A percentile compares a stretch with the other conserved stretches of the same genome.
Evolutionary conservation across 768 basidiomycete genomes (phyloP).

Genomic region (Kwoniella bestiolae): DNA sequence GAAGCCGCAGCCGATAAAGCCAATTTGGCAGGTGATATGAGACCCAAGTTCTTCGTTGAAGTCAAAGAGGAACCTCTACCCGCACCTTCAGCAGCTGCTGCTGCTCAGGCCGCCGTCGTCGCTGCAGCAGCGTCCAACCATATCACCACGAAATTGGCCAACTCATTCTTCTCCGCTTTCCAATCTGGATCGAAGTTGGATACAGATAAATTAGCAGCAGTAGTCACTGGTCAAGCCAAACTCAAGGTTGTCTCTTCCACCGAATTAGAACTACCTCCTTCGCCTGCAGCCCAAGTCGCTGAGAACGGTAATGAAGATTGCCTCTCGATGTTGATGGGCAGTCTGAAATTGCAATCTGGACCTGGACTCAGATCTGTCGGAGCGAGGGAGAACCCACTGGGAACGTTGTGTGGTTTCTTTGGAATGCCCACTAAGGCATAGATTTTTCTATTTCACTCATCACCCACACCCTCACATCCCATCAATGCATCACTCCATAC

Average conservation of each 20-base stretch:
- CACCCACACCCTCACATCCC: not conserved
- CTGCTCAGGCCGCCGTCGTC: conserved; percentile 14
- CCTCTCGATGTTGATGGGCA: conserved; percentile 27
- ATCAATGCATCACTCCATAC: not conserved
- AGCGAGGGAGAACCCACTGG: conserved; percentile 44
- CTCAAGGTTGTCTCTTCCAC: conserved; percentile 33
- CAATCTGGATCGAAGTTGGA: conserved; percentile 33
- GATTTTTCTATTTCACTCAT: not conserved
- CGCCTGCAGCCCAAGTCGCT: conserved; percentile 1
- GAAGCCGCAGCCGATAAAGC: conserved; percentile 62
- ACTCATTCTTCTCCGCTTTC: conserved; percentile 54
- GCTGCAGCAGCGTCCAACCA: conserved; percentile 29
- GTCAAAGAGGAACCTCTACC: conserved; percentile 17
- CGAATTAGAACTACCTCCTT: not conserved
- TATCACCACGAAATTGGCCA: conserved; percentile 48
- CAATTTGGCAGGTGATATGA: conserved; percentile 39
- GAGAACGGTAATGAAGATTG: conserved; percentile 19
- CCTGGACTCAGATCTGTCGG: conserved; percentile 1
- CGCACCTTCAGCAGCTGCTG: conserved; percentile 11
- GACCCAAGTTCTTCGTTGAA: conserved; percentile 55
- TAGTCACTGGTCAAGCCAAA: conserved; percentile 48
- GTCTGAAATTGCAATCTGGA: conserved; percentile 43
- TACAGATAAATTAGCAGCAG: conserved; percentile 51
- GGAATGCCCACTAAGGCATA: conserved; percentile 20
- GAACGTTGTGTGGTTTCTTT: conserved; percentile 31